These are phyloP conservation scores for Silene noctiflora DNA, from an alignment of 179 eudicot genomes.

Conservation along the genomic window DNA sequence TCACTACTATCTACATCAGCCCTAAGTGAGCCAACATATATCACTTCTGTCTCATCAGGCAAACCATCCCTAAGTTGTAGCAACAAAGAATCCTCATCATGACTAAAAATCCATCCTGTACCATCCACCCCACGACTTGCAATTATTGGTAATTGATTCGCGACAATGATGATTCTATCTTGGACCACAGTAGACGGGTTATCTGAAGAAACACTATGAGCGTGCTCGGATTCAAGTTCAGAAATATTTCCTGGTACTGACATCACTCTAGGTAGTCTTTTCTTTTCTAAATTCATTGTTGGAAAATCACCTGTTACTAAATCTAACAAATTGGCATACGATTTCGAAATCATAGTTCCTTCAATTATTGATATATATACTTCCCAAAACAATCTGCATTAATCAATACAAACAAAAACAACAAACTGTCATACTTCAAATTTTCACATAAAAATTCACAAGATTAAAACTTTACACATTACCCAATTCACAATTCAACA, in stretches of 20 bases:
- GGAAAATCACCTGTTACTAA: slow-evolving; percentile 78
- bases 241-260: slow-evolving; percentile 75
- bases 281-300: slow-evolving; percentile 53
- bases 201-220: slow-evolving; percentile 67
- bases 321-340: slow-evolving; percentile 79
- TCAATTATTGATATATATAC: slow-evolving; percentile 6
- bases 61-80: slow-evolving; percentile 71
- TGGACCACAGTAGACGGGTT: slow-evolving; percentile 56
- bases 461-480: slow-evolving; percentile 7
- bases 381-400: slow-evolving; percentile 20
- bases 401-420: not conserved
- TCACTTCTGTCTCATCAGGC: slow-evolving; percentile 78
- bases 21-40: slow-evolving; percentile 68
- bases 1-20: slow-evolving; percentile 71
- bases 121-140: slow-evolving; percentile 60
- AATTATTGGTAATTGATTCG: slow-evolving; percentile 64
- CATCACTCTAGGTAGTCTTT: slow-evolving; percentile 65
- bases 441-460: not conserved
- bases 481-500: slow-evolving; percentile 6
- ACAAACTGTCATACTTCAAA: not conserved
- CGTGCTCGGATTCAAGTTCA: slow-evolving; percentile 70
- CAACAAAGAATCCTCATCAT: slow-evolving; percentile 82
- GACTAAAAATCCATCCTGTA: slow-evolving; percentile 74
- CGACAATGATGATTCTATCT: slow-evolving; percentile 77
- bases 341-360: slow-evolving; percentile 55